A percentile compares a stretch with the other conserved stretches of the same genome.
phyloP scores from a whole-genome alignment of 495 filamentous ascomycete genomes.

The Penicillium waksmanii region DNA sequence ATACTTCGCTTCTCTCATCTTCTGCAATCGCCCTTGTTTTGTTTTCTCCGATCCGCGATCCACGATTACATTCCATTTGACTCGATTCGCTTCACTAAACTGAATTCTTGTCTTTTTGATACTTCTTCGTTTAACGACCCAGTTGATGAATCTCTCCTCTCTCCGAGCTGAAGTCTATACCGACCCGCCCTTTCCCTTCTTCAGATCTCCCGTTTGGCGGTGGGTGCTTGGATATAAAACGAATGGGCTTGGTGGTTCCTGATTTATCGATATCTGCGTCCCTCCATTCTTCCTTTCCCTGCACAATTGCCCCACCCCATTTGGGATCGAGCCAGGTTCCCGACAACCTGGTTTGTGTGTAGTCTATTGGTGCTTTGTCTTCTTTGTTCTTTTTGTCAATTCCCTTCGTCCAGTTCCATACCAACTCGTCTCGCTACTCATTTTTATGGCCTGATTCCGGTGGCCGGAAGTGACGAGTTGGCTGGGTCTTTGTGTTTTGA shows the following conservation, averaged over 20 bases:
- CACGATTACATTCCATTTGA: not conserved
- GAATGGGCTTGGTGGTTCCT: slow-evolving; percentile 1
- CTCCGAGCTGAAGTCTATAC: not conserved
- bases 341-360: slow-evolving; percentile 11
- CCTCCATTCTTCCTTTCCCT: not conserved
- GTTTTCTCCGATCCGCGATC: slow-evolving; percentile 16
- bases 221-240: slow-evolving; percentile 9
- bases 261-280: not conserved
- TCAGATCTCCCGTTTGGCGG: slow-evolving; percentile 10
- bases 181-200: slow-evolving; percentile 9
- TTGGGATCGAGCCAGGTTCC: not conserved
- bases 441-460: not conserved
- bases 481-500: slow-evolving; percentile 17
- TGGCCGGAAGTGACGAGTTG: not conserved
- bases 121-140: slow-evolving; percentile 12
- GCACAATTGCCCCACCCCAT: not conserved
- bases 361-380: slow-evolving; percentile 21
- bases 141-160: not conserved
- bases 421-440: not conserved
- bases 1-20: slow-evolving; percentile 19
- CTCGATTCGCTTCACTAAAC: not conserved
- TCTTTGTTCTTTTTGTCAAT: slow-evolving; percentile 10
- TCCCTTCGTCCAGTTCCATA: not conserved
- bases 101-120: slow-evolving; percentile 29
- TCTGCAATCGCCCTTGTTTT: slow-evolving; percentile 22